Evolutionary conservation across 352 stramenopile genomes (phyloP), one percentile per base, ranked within the genome.

Genomic region (Discostella stelligera): DNA sequence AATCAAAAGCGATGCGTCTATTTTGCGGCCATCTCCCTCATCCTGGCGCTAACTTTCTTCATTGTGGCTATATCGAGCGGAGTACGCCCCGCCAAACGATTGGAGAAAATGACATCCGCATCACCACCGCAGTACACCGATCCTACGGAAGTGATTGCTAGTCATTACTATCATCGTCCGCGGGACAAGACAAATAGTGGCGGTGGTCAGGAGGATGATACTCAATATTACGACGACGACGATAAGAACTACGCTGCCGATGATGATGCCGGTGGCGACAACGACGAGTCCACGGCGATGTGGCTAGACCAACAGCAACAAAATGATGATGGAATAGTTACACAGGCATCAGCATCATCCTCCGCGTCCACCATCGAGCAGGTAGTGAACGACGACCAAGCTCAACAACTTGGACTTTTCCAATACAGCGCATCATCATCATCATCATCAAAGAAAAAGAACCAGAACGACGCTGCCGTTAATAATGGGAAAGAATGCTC

Each of bases 401-500:
- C 20, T 14, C 50, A 30, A 25, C n/a, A 25, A 59, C 20, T 25
- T 37, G 20, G 37, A 9, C 50, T 14, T 37, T 16, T n/a, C 10
- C 37, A 44, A 44, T 44, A 44, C 37, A 44, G 50, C 9, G 3
- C 50, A 32, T 30, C n/a, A 30, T 16, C 50, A 30, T 5, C 20
- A 30, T 5, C 50, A 59, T 20, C 20, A 30, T 5, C 50, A 30
- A 30, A 56, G 11, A 13, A 23, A 16, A 23, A 23, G 49, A 18
- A 56, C 10, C 50, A 30, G 20, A 16, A 14, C 3, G 5, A 59
- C 4, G 50, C 7, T 8, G 50, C 21, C 11, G 2, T 30, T 2
- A 25, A 60, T 23, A 32, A 41, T 8, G 21, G 53, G 1, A n/a
- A 32, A 41, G 21, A 60, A 32, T 60, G 53, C 53, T 60, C 53